Evolutionary conservation across 106 monocot genomes (phyloP), one percentile per base, ranked within the genome.

Genomic region (Chionographis japonica): DNA sequence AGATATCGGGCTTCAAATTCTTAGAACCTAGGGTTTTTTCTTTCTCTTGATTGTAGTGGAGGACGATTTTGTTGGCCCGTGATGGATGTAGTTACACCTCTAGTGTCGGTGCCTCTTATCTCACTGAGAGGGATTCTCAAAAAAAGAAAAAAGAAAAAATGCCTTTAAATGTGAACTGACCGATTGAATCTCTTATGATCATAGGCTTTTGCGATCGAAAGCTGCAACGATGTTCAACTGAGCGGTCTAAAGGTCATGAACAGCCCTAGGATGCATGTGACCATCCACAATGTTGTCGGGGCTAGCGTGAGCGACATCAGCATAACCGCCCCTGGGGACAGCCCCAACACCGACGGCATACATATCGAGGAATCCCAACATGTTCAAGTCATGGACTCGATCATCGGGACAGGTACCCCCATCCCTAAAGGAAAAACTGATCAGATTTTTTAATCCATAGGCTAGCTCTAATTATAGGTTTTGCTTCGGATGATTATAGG

Each of bases 341-440:
- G 75, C 58, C 75, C 61, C 54, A 68, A 75, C 61, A 75, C 75
- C 1, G 76, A 76, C 11, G 76, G 69, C 55, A 56, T 76, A 12
- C 69, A 63, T 38, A 56, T 76, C 37, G 17, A 42, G 19, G 6
- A 55, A 6, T 55, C 53, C 2, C 14, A 37, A 2, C 6, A 75
- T 20, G 60, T 75, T 9, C 0, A 37, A 2, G 15, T 75, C 8
- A 3, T 1, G 9, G 35, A 39, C 5, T 67, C 74, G 0, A 53
- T 50, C 60, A 67, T 76, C 19, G 56, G 41, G 6, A n/a, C n/a
- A n/a, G n/a, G n/a, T n/a, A n/a, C n/a, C n/a, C n/a, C n/a, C n/a
- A n/a, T n/a, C n/a, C n/a, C 67, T 61, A 15, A 60, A 61, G 54
- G 52, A 37, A 7, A 18, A 3, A 46, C 8, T 46, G 8, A 8